These are phyloP conservation scores for Telfairia occidentalis DNA, from an alignment of 331 rosid genomes.

Conservation along the genomic window DNA sequence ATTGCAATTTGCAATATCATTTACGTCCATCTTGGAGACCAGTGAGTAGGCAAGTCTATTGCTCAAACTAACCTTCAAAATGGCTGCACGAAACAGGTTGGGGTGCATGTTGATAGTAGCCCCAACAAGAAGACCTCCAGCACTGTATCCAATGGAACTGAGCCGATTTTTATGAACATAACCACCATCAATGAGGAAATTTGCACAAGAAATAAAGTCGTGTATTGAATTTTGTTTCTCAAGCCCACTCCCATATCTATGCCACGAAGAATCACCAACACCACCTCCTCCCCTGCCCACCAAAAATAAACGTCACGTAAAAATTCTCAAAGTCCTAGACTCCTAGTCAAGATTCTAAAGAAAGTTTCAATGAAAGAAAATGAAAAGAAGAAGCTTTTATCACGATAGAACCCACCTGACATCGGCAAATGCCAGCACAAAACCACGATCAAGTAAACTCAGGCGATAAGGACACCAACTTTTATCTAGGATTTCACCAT, in stretches of 20 bases:
- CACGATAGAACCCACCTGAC: conserved; percentile 49
- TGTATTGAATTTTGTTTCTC: conserved; percentile 57
- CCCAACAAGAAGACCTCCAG: conserved; percentile 75
- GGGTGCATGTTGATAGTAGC: conserved; percentile 72
- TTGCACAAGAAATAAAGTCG: conserved; percentile 75
- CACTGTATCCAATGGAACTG: conserved; percentile 69
- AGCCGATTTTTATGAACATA: conserved; percentile 53
- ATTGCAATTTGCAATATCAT: neutral
- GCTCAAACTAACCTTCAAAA: conserved; percentile 52
- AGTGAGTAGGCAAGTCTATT: neutral
- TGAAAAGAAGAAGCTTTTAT: neutral
- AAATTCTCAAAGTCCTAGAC: conserved; percentile 10
- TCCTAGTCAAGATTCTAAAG: neutral
- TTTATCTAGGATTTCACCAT: conserved; percentile 73
- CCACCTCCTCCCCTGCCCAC: conserved; percentile 66
- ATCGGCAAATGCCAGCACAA: conserved; percentile 89
- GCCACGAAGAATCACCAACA: conserved; percentile 59
- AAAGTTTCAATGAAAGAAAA: neutral
- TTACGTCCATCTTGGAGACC: neutral
- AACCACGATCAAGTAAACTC: conserved; percentile 87
- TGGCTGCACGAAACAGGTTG: conserved; percentile 60
- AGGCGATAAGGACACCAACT: conserved; percentile 75
- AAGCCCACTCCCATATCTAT: conserved; percentile 56
- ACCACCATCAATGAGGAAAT: conserved; percentile 50
- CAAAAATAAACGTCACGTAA: conserved; percentile 7